Evolutionary conservation across 1,284 basidiomycete species (phyloP), one percentile per base, ranked within the genome.

Genomic region (Cystobasidiaceae sp.): DNA sequence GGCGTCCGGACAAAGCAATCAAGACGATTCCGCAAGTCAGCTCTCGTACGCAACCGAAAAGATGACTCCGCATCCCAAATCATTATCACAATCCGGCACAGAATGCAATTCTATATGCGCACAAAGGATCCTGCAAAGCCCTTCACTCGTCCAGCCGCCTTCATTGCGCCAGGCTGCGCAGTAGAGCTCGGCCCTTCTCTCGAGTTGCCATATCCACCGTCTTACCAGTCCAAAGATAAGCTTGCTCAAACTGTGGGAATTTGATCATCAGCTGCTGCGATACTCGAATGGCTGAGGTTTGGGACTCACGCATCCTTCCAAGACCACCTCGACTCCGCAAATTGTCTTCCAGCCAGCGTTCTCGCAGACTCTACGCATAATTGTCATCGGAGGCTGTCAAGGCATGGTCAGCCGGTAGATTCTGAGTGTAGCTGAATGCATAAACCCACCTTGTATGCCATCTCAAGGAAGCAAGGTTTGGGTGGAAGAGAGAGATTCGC

Each of bases 401-500:
- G 17, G 0, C 0, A 13, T 5, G 8, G 7, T 21, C 21, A 7
- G 21, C 8, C 21, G 21, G 11, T 48, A 8, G 11, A 11, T 8
- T 11, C 21, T 48, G 45, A 15, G 45, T 15, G 17, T 13, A 8
- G 45, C 11, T 32, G 19, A 5, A 21, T 5, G 5, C 9, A 3
- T 25, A 17, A 41, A 30, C 68, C n/a, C 28, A 67, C 69, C 66
- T 76, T 75, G 71, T 76, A 76, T 46, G 73, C 74, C 75, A 76
- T 76, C 32, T 75, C 74, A 56, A 74, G 66, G 28, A 70, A 68
- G 13, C 48, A 50, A 4, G 48, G 23, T 8, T 25, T 30, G 19
- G 21, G 17, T 9, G 48, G 63, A 63, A 8, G 66, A n/a, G 15
- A 64, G 17, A 4, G 17, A 17, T 1, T 23, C 30, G 3, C 28